Conservation (phyloP, 1,139 yeast species). For the Kodamaea sp. region DNA sequence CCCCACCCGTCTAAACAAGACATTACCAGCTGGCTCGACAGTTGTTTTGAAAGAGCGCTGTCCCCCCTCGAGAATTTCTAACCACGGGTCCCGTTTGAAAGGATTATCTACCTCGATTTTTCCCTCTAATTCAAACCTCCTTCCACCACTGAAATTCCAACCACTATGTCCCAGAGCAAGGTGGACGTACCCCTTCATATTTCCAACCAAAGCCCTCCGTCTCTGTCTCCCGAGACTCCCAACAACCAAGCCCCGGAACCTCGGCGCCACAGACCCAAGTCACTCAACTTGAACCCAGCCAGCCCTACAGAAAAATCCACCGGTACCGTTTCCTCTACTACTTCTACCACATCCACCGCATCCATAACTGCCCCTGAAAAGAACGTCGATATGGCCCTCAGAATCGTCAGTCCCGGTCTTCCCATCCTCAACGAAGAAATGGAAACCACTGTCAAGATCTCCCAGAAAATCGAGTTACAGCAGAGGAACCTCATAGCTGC, state of each 20-base stretch:
- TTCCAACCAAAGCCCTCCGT: slow-evolving; percentile 3
- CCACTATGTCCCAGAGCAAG: slow-evolving; percentile 20
- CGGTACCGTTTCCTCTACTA: too few species aligned
- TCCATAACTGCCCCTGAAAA: slow-evolving; percentile 1
- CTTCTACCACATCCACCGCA: too few species aligned
- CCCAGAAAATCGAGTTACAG: slow-evolving; percentile 49
- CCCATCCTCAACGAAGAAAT: slow-evolving; percentile 48
- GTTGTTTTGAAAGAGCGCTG: too few species aligned
- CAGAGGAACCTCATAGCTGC: slow-evolving; percentile 50
- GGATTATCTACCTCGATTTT: too few species aligned
- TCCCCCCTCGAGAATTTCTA: too few species aligned
- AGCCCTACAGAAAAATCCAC: slow-evolving; percentile 10
- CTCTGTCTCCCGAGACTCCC: slow-evolving; percentile 5
- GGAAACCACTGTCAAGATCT: slow-evolving; percentile 47
- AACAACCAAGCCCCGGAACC: slow-evolving; percentile 1
- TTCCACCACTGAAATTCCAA: not conserved
- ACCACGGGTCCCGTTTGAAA: too few species aligned
- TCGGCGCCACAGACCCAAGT: slow-evolving; percentile 21
- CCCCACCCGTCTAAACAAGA: too few species aligned
- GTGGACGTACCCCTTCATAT: slow-evolving; percentile 11
- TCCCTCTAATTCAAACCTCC: too few species aligned
- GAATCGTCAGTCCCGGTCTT: slow-evolving; percentile 51
- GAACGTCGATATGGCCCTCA: slow-evolving; percentile 30
- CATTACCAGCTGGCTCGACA: too few species aligned
- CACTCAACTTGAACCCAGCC: slow-evolving; percentile 20